A percentile compares a stretch with the other conserved stretches of the same genome.
Evolutionary conservation across 257 asterid genomes (phyloP).

Genomic region (Echites panduratus): DNA sequence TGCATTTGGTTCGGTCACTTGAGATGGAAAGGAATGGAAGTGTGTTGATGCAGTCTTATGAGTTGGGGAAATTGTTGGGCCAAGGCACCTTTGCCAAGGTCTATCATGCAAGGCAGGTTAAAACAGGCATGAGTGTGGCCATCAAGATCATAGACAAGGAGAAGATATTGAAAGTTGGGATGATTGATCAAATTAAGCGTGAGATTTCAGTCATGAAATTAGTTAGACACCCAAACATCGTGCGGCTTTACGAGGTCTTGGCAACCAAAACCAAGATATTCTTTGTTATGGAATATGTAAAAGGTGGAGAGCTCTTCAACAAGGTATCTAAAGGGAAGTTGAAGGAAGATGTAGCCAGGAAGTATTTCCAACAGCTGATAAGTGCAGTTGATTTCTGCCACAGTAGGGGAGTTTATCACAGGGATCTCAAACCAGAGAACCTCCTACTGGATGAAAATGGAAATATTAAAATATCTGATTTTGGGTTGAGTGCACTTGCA

Average conservation of each 20-base stretch:
- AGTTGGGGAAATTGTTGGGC: constrained; percentile 76
- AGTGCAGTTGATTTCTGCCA: constrained; percentile 44
- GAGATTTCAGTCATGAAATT: constrained; percentile 44
- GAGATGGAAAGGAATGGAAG: constrained; percentile 52
- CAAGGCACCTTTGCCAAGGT: constrained; percentile 92
- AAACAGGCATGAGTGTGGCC: constrained; percentile 52
- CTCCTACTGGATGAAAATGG: constrained; percentile 39
- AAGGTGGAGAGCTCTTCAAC: constrained; percentile 44
- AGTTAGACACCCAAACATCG: constrained; percentile 33
- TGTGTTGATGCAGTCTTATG: constrained; percentile 54
- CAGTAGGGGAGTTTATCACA: constrained; percentile 37
- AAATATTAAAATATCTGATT: constrained; percentile 37
- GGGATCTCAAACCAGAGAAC: constrained; percentile 48
- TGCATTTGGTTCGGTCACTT: constrained; percentile 8
- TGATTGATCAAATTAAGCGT: constrained; percentile 42
- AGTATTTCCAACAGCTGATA: constrained; percentile 40
- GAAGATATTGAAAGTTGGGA: constrained; percentile 33
- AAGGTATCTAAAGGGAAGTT: constrained; percentile 36
- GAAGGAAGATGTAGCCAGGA: constrained; percentile 39
- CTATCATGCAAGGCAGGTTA: constrained; percentile 54
- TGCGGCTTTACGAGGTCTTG: constrained; percentile 41
- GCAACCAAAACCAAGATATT: constrained; percentile 39
- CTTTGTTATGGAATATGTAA: constrained; percentile 40
- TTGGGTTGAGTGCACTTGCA: constrained; percentile 47
- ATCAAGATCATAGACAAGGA: constrained; percentile 62